Evolutionary conservation across 306 rosid species (phyloP).

Genomic region (Albizia julibrissin): DNA sequence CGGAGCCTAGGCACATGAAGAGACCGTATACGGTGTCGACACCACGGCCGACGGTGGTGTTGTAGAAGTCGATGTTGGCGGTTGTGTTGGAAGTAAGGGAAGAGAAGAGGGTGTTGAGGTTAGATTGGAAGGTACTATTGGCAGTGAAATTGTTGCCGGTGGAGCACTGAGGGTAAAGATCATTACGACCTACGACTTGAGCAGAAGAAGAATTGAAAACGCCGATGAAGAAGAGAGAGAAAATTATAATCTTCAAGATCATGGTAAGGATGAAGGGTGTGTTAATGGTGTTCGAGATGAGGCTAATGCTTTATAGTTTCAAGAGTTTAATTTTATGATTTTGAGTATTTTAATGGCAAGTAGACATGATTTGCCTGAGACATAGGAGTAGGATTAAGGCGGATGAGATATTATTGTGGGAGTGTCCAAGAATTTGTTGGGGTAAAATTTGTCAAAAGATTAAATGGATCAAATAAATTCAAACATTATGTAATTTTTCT

Average conservation of each 20-base stretch:
- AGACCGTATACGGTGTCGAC: conserved; percentile 22
- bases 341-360: not conserved
- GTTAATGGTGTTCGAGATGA: not conserved
- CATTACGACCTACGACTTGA: not conserved
- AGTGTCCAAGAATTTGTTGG: too few relatives aligned
- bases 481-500: too few relatives aligned
- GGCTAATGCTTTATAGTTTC: not conserved
- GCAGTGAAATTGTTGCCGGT: not conserved
- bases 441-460: too few relatives aligned
- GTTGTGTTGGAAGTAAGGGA: conserved; percentile 26
- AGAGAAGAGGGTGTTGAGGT: not conserved
- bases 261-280: not conserved
- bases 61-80: conserved; percentile 19
- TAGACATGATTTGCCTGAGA: too few relatives aligned
- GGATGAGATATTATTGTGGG: too few relatives aligned
- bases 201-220: not conserved
- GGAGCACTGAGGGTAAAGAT: not conserved
- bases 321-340: not conserved
- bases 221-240: not conserved
- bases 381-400: too few relatives aligned
- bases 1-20: conserved; percentile 36
- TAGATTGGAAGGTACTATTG: not conserved
- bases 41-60: conserved; percentile 6
- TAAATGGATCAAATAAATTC: too few relatives aligned
- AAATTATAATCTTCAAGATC: not conserved